phyloP scores from a whole-genome alignment of 768 basidiomycete genomes.

The Boletus rubropictus region DNA sequence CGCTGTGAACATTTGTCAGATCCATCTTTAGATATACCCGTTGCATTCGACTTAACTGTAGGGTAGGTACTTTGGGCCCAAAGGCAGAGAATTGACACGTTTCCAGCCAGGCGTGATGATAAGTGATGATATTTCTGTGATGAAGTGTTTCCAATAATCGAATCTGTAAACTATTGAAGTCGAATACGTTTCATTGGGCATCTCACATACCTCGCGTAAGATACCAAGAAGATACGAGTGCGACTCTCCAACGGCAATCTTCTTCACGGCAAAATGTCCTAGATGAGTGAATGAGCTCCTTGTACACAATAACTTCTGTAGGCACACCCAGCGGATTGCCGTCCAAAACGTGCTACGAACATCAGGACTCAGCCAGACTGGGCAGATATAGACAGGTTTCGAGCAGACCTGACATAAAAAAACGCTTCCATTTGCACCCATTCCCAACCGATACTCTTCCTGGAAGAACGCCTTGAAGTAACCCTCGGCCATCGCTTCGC shows the following conservation, averaged over 20 bases:
- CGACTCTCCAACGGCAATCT: constrained; percentile 90
- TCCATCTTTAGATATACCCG: neutral
- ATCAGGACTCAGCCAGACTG: constrained; percentile 2
- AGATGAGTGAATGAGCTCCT: constrained; percentile 1
- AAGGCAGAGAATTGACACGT: constrained; percentile 79
- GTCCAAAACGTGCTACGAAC: constrained; percentile 70
- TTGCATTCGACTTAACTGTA: constrained; percentile 55
- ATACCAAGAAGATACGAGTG: constrained; percentile 80
- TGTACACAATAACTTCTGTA: neutral
- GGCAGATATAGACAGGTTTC: neutral
- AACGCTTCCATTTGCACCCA: constrained; percentile 93
- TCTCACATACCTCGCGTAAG: constrained; percentile 57
- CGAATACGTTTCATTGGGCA: neutral
- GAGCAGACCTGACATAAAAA: constrained; percentile 73
- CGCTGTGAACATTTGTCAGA: constrained; percentile 36
- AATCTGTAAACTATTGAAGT: constrained; percentile 41
- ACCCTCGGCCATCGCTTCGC: constrained; percentile 79
- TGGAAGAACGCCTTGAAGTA: constrained; percentile 92
- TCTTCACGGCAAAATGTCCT: constrained; percentile 93
- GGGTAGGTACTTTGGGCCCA: constrained; percentile 79
- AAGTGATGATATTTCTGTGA: constrained; percentile 91
- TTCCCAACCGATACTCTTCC: constrained; percentile 83
- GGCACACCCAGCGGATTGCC: constrained; percentile 70
- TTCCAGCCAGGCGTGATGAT: constrained; percentile 95
- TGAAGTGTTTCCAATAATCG: constrained; percentile 79